These are phyloP conservation scores for Auriscalpium microsporum DNA, from an alignment of 768 basidiomycete species.

Conservation along the genomic window DNA sequence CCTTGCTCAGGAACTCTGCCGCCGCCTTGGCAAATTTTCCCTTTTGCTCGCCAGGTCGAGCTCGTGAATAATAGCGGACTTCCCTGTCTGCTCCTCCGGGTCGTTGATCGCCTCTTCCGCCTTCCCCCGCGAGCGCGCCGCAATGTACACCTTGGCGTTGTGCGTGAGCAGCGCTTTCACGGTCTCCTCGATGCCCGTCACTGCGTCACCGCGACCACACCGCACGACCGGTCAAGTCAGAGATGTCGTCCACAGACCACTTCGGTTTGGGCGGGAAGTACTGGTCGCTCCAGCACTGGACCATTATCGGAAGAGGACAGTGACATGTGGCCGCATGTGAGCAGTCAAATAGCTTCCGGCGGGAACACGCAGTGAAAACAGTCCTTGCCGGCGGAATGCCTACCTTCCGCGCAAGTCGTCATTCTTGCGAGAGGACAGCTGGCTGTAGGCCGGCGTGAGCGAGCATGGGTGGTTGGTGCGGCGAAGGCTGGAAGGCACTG, in stretches of 20 bases:
- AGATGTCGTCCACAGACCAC: background rate
- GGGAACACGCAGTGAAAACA: too few relatives aligned
- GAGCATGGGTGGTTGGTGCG: too few relatives aligned
- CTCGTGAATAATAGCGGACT: constrained; percentile 22
- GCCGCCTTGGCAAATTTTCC: constrained; percentile 17
- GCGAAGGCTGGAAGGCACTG: too few relatives aligned
- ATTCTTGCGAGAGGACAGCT: too few relatives aligned
- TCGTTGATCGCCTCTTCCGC: constrained; percentile 23
- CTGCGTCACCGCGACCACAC: background rate
- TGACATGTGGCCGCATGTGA: too few relatives aligned
- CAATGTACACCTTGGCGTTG: constrained; percentile 26
- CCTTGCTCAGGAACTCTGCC: constrained; percentile 14
- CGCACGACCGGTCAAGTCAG: constrained; percentile 1
- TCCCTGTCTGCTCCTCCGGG: constrained; percentile 26
- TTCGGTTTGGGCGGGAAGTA: background rate
- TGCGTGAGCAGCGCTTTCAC: background rate
- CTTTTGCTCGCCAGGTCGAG: constrained; percentile 21
- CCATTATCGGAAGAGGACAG: background rate
- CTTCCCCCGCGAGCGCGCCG: constrained; percentile 19
- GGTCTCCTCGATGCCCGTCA: constrained; percentile 19
- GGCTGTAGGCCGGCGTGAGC: too few relatives aligned
- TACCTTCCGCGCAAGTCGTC: too few relatives aligned
- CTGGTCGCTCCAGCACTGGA: background rate
- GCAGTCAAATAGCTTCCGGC: too few relatives aligned
- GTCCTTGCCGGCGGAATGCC: too few relatives aligned